Evolutionary conservation across 306 rosid species (phyloP).

Genomic region (Rubus parviflorus): DNA sequence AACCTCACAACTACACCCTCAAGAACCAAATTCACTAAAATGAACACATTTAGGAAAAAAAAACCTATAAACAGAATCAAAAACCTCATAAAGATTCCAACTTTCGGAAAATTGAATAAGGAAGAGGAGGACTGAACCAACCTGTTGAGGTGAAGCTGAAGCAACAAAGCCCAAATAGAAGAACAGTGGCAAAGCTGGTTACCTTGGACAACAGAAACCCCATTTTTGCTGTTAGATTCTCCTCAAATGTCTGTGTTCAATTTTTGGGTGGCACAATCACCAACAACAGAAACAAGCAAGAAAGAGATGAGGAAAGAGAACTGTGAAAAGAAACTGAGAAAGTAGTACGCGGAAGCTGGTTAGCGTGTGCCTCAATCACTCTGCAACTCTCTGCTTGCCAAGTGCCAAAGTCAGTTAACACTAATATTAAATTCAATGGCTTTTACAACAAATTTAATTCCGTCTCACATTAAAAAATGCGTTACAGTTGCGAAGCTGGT

Average conservation of each 20-base stretch:
- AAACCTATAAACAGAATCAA: conserved; percentile 24
- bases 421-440: neutral
- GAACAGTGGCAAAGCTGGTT: conserved; percentile 29
- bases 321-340: neutral
- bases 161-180: conserved; percentile 37
- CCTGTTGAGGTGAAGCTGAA: conserved; percentile 55
- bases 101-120: neutral
- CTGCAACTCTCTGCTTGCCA: conserved; percentile 3
- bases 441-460: neutral
- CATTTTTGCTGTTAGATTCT: conserved; percentile 29
- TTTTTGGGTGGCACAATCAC: neutral
- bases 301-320: neutral
- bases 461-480: neutral
- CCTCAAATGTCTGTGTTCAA: conserved; percentile 12
- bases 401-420: neutral
- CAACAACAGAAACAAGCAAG: neutral
- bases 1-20: conserved; percentile 22
- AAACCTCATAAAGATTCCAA: conserved; percentile 2
- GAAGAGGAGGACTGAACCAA: conserved; percentile 22
- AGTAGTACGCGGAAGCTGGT: neutral
- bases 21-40: conserved; percentile 8
- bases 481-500: neutral
- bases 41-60: neutral
- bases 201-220: conserved; percentile 24
- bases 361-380: neutral